Evolutionary conservation across 2,329 filamentous ascomycete genomes (phyloP).

Genomic region (Paecilomyces niveus): DNA sequence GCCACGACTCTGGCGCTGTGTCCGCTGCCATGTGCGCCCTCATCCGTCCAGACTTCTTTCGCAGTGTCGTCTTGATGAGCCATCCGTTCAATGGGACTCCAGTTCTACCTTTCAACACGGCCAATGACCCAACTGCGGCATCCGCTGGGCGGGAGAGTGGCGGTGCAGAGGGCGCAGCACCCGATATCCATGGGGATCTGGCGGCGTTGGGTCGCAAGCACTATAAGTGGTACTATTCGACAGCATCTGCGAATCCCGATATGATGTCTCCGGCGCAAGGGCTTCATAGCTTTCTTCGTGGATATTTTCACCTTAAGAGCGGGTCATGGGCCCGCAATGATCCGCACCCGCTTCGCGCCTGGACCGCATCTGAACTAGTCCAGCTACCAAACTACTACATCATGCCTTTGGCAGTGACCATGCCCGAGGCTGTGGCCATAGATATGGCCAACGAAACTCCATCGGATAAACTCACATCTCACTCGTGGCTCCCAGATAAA

Average conservation of each 20-base stretch:
- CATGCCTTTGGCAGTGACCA: slow-evolving; percentile 52
- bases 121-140: slow-evolving; percentile 15
- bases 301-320: slow-evolving; percentile 63
- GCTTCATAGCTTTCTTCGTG: slow-evolving; percentile 54
- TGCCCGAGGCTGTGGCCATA: slow-evolving; percentile 51
- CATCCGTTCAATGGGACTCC: slow-evolving; percentile 56
- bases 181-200: slow-evolving; percentile 51
- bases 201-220: slow-evolving; percentile 54
- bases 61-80: slow-evolving; percentile 55
- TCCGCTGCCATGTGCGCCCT: slow-evolving; percentile 53
- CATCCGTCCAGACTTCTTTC: slow-evolving; percentile 59
- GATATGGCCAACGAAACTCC: slow-evolving; percentile 47
- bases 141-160: slow-evolving; percentile 2
- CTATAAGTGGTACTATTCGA: slow-evolving; percentile 57
- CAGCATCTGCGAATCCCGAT: slow-evolving; percentile 24
- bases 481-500: slow-evolving; percentile 50
- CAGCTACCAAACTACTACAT: slow-evolving; percentile 63
- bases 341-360: slow-evolving; percentile 47
- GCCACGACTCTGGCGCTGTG: slow-evolving; percentile 62
- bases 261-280: slow-evolving; percentile 33
- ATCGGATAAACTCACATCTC: slow-evolving; percentile 30
- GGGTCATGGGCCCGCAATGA: slow-evolving; percentile 52
- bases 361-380: slow-evolving; percentile 51
- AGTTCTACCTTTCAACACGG: slow-evolving; percentile 41
- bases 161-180: slow-evolving; percentile 11